phyloP scores from a whole-genome alignment of 495 filamentous ascomycete genomes.

The Penicilliopsis zonata region DNA sequence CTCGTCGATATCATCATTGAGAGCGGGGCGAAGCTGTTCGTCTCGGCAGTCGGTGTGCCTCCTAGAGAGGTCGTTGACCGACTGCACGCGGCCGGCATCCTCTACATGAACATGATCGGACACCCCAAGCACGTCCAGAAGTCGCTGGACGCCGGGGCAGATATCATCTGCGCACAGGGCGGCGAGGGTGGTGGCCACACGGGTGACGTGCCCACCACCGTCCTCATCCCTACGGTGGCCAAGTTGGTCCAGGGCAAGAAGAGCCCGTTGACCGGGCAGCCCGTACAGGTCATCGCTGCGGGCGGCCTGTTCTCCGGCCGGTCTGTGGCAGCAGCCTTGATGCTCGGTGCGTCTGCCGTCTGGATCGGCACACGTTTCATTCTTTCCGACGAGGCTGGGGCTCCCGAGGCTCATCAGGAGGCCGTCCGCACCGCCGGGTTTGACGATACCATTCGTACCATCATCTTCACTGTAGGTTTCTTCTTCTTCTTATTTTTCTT shows the following conservation, averaged over 20 bases:
- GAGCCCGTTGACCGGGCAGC: slow-evolving; percentile 73
- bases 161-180: slow-evolving; percentile 90
- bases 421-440: slow-evolving; percentile 84
- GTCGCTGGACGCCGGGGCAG: slow-evolving; percentile 75
- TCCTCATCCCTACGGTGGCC: slow-evolving; percentile 84
- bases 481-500: neutral
- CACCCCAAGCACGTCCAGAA: slow-evolving; percentile 98
- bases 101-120: slow-evolving; percentile 99
- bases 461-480: slow-evolving; percentile 77
- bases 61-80: slow-evolving; percentile 79
- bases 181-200: slow-evolving; percentile 90
- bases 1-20: slow-evolving; percentile 88
- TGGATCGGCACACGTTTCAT: slow-evolving; percentile 98
- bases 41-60: slow-evolving; percentile 91
- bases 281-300: slow-evolving; percentile 85
- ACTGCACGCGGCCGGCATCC: slow-evolving; percentile 74
- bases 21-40: slow-evolving; percentile 82
- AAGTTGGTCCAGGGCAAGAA: slow-evolving; percentile 69
- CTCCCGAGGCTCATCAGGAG: slow-evolving; percentile 90
- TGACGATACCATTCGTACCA: slow-evolving; percentile 89
- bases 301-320: slow-evolving; percentile 92
- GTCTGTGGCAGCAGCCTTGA: slow-evolving; percentile 76
- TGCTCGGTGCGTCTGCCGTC: slow-evolving; percentile 84
- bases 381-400: slow-evolving; percentile 84
- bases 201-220: slow-evolving; percentile 76